Conservation (phyloP, 106 monocot genomes). For the Platanthera guangdongensis region DNA sequence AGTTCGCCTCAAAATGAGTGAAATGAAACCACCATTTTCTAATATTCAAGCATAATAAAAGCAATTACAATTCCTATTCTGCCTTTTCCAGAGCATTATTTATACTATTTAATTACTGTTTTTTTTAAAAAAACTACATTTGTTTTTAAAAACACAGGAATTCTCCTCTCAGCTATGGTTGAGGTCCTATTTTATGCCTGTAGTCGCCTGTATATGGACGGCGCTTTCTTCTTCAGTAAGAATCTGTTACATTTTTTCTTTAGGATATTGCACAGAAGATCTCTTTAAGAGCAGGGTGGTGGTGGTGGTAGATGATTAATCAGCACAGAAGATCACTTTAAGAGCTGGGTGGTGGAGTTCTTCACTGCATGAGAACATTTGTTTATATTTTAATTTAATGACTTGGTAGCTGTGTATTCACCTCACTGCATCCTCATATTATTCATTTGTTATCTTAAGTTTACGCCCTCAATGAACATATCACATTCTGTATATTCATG, state of each 20-base stretch:
- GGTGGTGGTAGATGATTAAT: not conserved
- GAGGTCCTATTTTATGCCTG: not conserved
- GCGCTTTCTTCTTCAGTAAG: not conserved
- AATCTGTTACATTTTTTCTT: no score
- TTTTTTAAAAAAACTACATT: not conserved
- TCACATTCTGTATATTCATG: not conserved
- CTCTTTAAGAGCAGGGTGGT: not conserved
- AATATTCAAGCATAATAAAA: no score
- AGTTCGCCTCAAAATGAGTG: no score
- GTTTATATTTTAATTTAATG: not conserved
- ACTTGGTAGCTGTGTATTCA: not conserved
- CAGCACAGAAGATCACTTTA: not conserved
- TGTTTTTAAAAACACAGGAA: not conserved
- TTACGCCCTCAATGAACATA: not conserved
- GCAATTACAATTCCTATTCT: not conserved
- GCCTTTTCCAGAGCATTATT: not conserved
- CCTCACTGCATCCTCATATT: not conserved
- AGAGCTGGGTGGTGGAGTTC: not conserved
- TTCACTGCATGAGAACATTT: not conserved
- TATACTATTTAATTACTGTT: not conserved
- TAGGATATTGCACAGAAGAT: not conserved
- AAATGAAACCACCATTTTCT: no score
- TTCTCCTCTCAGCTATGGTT: not conserved
- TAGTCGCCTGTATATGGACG: conserved; percentile 7
- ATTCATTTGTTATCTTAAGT: not conserved